Evolutionary conservation across 306 rosid species (phyloP), one percentile per base, ranked within the genome.

Genomic region (Delonix regia): DNA sequence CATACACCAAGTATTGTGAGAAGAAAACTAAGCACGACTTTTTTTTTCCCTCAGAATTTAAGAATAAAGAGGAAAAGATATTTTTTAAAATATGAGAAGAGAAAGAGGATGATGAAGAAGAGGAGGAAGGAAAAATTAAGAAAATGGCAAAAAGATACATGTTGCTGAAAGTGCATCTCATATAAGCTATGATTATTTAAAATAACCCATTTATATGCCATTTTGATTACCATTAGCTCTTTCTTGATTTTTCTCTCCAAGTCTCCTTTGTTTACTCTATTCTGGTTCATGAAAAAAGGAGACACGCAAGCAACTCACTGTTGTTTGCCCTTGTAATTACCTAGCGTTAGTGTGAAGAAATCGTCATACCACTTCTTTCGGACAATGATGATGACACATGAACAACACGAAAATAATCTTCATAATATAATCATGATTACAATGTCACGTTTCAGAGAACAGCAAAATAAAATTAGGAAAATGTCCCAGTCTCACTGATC

Each of bases 341-440:
- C 14, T 18, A 13, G 24, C 56, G 8, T 51, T n/a, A 51, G 56
- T 18, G 24, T 16, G 24, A 51, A 51, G 56, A 51, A 51, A 51
- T 18, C 56, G n/a, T n/a, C 24, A 47, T 47, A 4, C 52, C 19
- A 15, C 52, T 7, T 47, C 52, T 47, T 3, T 16, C 4, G 52
- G 52, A 79, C 78, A 80, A 79, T 66, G 82, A 83, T 76, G 67
- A 44, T 41, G 55, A 15, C 28, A 21, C 74, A 16, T 71, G 51
- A 81, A 36, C 28, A 16, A 73, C 4, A 73, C 44, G 48, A 28
- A 79, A 75, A 41, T 63, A 66, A 70, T 19, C 18, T 55, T 83
- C 81, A 78, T 19, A 60, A 70, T 42, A 18, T 47, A 51, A 59
- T 78, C 14, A 61, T 38, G 27, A 3, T 55, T n/a, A 39, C 18